Base-by-base conservation (phyloP, 202 grass and related monocot species). In the Digitaria exilis region DNA sequence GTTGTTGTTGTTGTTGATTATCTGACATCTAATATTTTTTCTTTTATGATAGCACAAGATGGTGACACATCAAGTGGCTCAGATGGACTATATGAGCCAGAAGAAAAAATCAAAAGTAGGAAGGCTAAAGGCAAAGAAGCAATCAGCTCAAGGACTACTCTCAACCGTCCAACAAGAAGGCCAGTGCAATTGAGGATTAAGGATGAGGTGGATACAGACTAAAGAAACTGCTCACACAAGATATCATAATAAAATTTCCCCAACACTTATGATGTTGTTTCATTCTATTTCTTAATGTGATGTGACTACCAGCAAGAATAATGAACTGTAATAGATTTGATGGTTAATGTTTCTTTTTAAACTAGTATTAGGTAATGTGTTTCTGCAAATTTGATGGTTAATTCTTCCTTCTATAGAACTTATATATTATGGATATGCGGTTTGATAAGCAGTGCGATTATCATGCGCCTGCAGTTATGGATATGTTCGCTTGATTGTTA, bases 11-110 rank as follows among this genome's bases (percentile, higher is more conserved):
- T n/a, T n/a, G n/a, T n/a, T n/a, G n/a, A n/a, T n/a, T n/a, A n/a
- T n/a, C n/a, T n/a, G n/a, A n/a, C 35, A 25, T 54, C 11, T 39
- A 39, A 39, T 43, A 71, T 30, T 39, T 39, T 30, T 1, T 44
- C 4, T 46, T 21, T 28, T 48, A 8, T 62, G 16, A 22, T 57
- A 86, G 70, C 0, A 16, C 29, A 81, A 73, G 77, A 86, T 65
- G 78, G 2, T 16, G 60, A 67, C 2, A 37, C 7, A 2, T 68
- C 39, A 25, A 9, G 8, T 16, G 49, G 19, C 61, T 59, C 49
- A 2, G 28, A 59, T 81, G 67, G 50, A 35, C 3, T 48, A 35
- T 1, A 48, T 37, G 69, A 75, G 35, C 6, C 13, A 26, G 37
- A 58, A 34, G 43, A 57, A 12, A 80, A n/a, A n/a, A n/a, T n/a